These are phyloP conservation scores for Hemileccinum rubropunctum DNA, from an alignment of 768 basidiomycete genomes.

Conservation along the genomic window DNA sequence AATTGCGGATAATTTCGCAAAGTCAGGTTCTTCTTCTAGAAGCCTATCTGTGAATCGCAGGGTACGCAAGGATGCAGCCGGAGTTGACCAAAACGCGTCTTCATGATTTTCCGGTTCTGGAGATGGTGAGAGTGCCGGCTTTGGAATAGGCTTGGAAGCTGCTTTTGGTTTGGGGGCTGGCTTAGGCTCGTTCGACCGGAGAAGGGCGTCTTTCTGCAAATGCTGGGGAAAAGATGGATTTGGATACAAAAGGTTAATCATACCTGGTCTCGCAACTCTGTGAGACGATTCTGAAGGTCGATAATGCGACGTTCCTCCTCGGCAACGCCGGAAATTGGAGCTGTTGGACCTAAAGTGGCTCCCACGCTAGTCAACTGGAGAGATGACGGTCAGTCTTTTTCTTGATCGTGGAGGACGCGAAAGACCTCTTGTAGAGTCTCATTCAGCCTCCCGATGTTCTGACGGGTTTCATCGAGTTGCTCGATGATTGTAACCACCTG, in stretches of 20 bases:
- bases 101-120: constrained; percentile 41
- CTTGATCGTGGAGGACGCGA: constrained; percentile 4
- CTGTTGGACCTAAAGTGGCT: constrained; percentile 15
- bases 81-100: constrained; percentile 63
- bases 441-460: constrained; percentile 35
- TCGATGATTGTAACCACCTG: constrained; percentile 38
- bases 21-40: constrained; percentile 60
- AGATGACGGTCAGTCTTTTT: background rate
- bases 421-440: constrained; percentile 41
- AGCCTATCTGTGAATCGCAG: constrained; percentile 63
- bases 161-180: constrained; percentile 8
- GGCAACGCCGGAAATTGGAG: constrained; percentile 29
- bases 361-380: constrained; percentile 17
- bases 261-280: constrained; percentile 40
- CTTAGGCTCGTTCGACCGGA: constrained; percentile 22
- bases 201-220: constrained; percentile 27
- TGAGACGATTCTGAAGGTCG: constrained; percentile 42
- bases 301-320: constrained; percentile 43
- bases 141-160: constrained; percentile 7
- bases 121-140: constrained; percentile 18
- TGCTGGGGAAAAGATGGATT: background rate
- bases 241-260: constrained; percentile 7
- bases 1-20: constrained; percentile 46
- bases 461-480: constrained; percentile 35
- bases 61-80: constrained; percentile 49